Conservation (phyloP, 2,329 filamentous ascomycete species). For the Hymenoscyphus salicellus region DNA sequence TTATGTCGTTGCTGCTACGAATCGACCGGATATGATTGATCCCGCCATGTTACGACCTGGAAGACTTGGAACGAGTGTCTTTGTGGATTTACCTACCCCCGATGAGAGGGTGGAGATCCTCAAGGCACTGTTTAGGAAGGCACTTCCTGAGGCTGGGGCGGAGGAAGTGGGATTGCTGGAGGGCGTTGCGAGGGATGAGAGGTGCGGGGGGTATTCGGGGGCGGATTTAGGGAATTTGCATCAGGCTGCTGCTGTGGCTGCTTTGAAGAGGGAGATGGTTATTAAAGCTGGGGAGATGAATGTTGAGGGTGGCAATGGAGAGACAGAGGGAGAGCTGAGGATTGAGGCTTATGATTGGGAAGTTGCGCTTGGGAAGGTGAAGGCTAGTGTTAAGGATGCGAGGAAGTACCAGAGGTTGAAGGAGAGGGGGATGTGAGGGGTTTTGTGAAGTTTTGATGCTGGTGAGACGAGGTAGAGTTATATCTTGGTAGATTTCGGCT, state of each 20-base stretch:
- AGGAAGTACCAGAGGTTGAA: slow-evolving; percentile 37
- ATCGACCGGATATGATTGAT: slow-evolving; percentile 94
- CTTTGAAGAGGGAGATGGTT: slow-evolving; percentile 34
- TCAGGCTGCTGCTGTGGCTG: slow-evolving; percentile 36
- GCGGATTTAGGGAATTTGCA: slow-evolving; percentile 59
- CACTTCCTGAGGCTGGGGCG: slow-evolving; percentile 50
- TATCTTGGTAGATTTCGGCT: too few species aligned
- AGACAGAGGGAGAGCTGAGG: slow-evolving; percentile 24
- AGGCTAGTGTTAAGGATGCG: slow-evolving; percentile 38
- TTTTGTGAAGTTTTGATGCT: neutral
- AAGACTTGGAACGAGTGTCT: slow-evolving; percentile 81
- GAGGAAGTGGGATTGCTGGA: slow-evolving; percentile 55
- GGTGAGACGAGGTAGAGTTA: neutral
- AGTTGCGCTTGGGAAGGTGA: slow-evolving; percentile 34
- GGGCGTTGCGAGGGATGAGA: slow-evolving; percentile 60
- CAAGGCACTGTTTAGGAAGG: slow-evolving; percentile 58
- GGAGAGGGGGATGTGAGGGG: slow-evolving; percentile 35
- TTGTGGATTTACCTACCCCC: slow-evolving; percentile 78
- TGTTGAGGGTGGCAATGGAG: neutral
- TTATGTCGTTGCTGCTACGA: slow-evolving; percentile 92
- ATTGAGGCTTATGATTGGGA: slow-evolving; percentile 36
- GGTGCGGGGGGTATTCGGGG: slow-evolving; percentile 75
- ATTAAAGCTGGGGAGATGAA: slow-evolving; percentile 2
- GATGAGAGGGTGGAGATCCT: slow-evolving; percentile 84
- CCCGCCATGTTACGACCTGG: slow-evolving; percentile 91